phyloP scores from a whole-genome alignment of 2,329 filamentous ascomycete genomes.

The Xylariales sp. region DNA sequence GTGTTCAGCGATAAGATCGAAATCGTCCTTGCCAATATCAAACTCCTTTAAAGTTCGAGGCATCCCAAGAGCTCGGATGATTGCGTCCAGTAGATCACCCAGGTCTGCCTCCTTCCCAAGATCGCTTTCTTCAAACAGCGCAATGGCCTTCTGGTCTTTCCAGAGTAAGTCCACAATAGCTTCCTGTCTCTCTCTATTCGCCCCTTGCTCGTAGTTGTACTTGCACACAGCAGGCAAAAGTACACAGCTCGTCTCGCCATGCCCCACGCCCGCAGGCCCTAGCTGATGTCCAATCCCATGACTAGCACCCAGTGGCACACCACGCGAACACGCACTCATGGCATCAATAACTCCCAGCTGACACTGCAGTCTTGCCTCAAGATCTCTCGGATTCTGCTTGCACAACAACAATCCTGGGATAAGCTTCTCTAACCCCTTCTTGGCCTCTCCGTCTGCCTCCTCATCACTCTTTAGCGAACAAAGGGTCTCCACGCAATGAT shows the following conservation, averaged over 20 bases:
- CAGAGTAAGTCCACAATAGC: slow-evolving; percentile 35
- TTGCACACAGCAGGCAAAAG: slow-evolving; percentile 51
- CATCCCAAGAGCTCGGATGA: slow-evolving; percentile 48
- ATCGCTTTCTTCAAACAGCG: slow-evolving; percentile 27
- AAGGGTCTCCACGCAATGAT: slow-evolving; percentile 28
- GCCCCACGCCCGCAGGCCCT: slow-evolving; percentile 51
- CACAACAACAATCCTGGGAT: slow-evolving; percentile 18
- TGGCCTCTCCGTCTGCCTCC: slow-evolving; percentile 16
- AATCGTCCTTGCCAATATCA: slow-evolving; percentile 40
- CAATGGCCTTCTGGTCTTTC: slow-evolving; percentile 25
- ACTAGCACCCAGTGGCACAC: slow-evolving; percentile 42
- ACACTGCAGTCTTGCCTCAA: slow-evolving; percentile 39
- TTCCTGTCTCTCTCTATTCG: slow-evolving; percentile 34
- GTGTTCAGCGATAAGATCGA: slow-evolving; percentile 43
- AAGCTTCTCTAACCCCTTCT: slow-evolving; percentile 15
- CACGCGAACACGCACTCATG: slow-evolving; percentile 39
- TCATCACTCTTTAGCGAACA: slow-evolving; percentile 20
- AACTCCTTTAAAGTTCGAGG: slow-evolving; percentile 49
- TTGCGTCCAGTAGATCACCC: slow-evolving; percentile 45
- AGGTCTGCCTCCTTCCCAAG: slow-evolving; percentile 33
- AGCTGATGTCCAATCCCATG: slow-evolving; percentile 51
- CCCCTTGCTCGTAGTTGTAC: slow-evolving; percentile 43
- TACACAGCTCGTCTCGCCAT: slow-evolving; percentile 57
- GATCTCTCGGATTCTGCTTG: slow-evolving; percentile 26
- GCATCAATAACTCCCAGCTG: slow-evolving; percentile 48